Conservation (phyloP, 2,329 filamentous ascomycete species). For the Xylaria hypoxylon region DNA sequence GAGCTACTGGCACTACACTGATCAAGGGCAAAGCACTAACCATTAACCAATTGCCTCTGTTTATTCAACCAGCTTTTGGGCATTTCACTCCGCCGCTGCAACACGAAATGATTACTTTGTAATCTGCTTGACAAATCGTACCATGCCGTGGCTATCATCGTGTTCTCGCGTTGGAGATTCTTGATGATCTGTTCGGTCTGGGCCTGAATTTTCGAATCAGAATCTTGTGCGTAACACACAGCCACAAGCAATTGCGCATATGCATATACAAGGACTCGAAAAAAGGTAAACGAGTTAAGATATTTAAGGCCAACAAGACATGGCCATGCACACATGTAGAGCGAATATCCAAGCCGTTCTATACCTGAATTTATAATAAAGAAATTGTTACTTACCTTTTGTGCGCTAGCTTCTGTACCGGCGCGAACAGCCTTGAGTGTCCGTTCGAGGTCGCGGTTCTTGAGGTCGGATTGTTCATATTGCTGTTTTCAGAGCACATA, state of each 20-base stretch:
- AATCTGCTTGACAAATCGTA: constrained; percentile 82
- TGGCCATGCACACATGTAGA: background rate
- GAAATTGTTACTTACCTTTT: constrained; percentile 61
- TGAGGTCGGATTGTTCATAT: constrained; percentile 68
- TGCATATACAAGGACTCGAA: background rate
- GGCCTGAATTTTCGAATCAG: constrained; percentile 53
- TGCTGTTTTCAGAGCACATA: constrained; percentile 56
- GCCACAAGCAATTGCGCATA: constrained; percentile 7
- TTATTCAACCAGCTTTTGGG: constrained; percentile 87
- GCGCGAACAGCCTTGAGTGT: constrained; percentile 65
- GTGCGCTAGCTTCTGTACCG: constrained; percentile 61
- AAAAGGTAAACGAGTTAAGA: background rate
- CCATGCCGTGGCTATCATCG: constrained; percentile 85
- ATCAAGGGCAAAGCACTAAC: constrained; percentile 51
- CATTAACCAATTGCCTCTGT: constrained; percentile 78
- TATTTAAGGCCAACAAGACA: background rate
- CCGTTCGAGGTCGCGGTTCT: constrained; percentile 66
- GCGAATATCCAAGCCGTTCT: constrained; percentile 7
- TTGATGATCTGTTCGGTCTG: constrained; percentile 68
- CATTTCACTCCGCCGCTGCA: constrained; percentile 79
- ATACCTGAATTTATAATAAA: constrained; percentile 20
- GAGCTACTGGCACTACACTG: background rate
- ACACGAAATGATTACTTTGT: constrained; percentile 84
- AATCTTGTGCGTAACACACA: constrained; percentile 12
- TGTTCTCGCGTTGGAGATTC: constrained; percentile 81